These are phyloP conservation scores for Halophytophthora batemanensis DNA, from an alignment of 352 stramenopile genomes.

Conservation along the genomic window DNA sequence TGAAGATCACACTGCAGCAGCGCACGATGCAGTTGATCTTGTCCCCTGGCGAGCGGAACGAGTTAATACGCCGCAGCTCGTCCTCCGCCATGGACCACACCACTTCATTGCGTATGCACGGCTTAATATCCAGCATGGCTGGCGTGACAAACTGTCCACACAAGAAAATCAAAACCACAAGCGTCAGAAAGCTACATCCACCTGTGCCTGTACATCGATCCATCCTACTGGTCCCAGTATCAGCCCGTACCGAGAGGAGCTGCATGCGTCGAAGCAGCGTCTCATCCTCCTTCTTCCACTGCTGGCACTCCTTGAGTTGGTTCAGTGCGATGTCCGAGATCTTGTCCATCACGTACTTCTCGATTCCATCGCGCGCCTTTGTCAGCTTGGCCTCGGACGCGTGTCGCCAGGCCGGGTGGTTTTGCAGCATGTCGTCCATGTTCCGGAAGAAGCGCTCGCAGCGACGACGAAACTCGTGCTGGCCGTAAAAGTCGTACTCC, in stretches of 20 bases:
- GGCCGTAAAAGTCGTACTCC: constrained; percentile 81
- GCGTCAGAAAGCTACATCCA: constrained; percentile 1
- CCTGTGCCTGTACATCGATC: background rate
- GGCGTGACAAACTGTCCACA: constrained; percentile 63
- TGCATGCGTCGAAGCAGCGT: constrained; percentile 75
- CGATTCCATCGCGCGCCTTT: constrained; percentile 79
- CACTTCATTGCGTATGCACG: constrained; percentile 87
- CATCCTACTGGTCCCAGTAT: background rate
- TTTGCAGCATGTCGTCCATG: constrained; percentile 57
- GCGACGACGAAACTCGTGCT: constrained; percentile 61
- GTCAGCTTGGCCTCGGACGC: constrained; percentile 53
- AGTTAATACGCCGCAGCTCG: constrained; percentile 89
- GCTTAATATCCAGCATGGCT: constrained; percentile 90
- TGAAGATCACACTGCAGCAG: constrained; percentile 89
- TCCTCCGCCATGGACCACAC: constrained; percentile 88
- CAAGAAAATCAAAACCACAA: background rate
- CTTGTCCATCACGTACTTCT: constrained; percentile 93
- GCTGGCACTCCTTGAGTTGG: constrained; percentile 53
- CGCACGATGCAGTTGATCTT: constrained; percentile 90
- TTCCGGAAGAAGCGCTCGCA: constrained; percentile 71
- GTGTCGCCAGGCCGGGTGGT: constrained; percentile 65
- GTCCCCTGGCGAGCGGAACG: constrained; percentile 77
- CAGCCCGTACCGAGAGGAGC: constrained; percentile 62
- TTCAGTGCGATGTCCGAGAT: constrained; percentile 78
- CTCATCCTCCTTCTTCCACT: constrained; percentile 77